Evolutionary conservation across 2,329 filamentous ascomycete genomes (phyloP).

Genomic region (Penicillium capsulatum): DNA sequence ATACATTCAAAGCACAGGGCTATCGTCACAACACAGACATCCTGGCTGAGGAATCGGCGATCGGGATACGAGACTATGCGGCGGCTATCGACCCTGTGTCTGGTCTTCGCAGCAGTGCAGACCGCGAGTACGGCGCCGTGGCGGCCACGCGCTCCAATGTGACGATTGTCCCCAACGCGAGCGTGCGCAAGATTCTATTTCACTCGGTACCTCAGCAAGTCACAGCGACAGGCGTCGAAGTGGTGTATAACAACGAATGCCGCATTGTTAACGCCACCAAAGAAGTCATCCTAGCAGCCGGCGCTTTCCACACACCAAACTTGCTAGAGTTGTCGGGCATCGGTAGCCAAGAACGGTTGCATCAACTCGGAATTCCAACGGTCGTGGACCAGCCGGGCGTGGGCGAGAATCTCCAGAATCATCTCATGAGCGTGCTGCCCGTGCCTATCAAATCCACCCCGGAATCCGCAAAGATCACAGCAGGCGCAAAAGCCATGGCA

Average conservation of each 20-base stretch:
- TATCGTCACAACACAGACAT: conserved; percentile 4
- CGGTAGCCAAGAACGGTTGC: conserved; percentile 39
- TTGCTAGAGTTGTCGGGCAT: conserved; percentile 52
- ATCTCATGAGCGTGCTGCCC: conserved; percentile 18
- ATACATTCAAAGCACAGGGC: conserved; percentile 12
- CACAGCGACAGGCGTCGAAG: conserved; percentile 5
- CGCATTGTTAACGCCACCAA: conserved; percentile 13
- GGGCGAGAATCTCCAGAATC: conserved; percentile 39
- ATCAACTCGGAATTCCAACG: conserved; percentile 38
- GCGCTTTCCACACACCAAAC: conserved; percentile 41
- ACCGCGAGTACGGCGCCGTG: conserved; percentile 9
- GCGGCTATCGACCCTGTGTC: conserved; percentile 14
- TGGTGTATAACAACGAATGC: conserved; percentile 1
- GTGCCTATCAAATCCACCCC: conserved; percentile 3
- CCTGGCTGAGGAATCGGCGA: conserved; percentile 5
- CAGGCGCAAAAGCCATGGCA: conserved; percentile 9
- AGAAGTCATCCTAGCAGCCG: conserved; percentile 45
- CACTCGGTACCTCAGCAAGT: neutral
- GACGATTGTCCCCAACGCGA: conserved; percentile 11
- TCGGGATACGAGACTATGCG: conserved; percentile 11
- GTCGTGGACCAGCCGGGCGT: conserved; percentile 48
- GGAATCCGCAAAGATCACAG: neutral
- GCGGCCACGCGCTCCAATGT: conserved; percentile 10
- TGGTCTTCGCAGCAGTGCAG: conserved; percentile 16
- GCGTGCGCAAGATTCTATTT: conserved; percentile 12